A percentile compares a stretch with the other conserved stretches of the same genome.
Conservation (phyloP, 2,329 filamentous ascomycete genomes). For the Myriosclerotinia duriaeana region DNA sequence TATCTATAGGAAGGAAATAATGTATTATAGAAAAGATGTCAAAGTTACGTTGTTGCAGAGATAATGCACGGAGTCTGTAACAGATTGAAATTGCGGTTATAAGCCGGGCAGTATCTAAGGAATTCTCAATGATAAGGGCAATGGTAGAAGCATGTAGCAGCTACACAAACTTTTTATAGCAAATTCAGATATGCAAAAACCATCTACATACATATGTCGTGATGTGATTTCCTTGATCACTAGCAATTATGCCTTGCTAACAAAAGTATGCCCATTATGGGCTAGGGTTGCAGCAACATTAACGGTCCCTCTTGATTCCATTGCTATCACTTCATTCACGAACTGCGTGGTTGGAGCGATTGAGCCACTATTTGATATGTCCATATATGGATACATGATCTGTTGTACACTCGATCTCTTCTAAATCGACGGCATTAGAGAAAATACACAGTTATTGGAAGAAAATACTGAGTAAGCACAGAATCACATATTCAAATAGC, state of each 20-base stretch:
- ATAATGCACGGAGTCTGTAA: background rate
- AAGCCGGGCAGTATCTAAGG: background rate
- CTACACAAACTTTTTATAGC: background rate
- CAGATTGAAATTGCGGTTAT: background rate
- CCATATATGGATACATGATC: too few relatives aligned
- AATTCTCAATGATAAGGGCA: background rate
- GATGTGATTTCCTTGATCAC: background rate
- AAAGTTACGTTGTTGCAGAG: background rate
- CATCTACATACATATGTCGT: background rate
- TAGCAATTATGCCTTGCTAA: background rate
- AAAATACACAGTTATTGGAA: background rate
- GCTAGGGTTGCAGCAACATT: background rate
- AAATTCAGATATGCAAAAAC: background rate
- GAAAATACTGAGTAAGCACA: background rate
- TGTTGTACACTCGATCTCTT: fast-evolving
- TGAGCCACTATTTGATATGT: too few relatives aligned
- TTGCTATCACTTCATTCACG: background rate
- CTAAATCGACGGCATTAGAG: background rate
- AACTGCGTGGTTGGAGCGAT: background rate
- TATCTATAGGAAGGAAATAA: background rate
- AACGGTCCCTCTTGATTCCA: background rate
- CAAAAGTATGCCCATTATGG: background rate
- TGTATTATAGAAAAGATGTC: background rate
- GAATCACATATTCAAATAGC: background rate
- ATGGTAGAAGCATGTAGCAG: background rate